These are phyloP conservation scores for Gynandropsis gynandra DNA, from an alignment of 345 rosid species.

Conservation along the genomic window DNA sequence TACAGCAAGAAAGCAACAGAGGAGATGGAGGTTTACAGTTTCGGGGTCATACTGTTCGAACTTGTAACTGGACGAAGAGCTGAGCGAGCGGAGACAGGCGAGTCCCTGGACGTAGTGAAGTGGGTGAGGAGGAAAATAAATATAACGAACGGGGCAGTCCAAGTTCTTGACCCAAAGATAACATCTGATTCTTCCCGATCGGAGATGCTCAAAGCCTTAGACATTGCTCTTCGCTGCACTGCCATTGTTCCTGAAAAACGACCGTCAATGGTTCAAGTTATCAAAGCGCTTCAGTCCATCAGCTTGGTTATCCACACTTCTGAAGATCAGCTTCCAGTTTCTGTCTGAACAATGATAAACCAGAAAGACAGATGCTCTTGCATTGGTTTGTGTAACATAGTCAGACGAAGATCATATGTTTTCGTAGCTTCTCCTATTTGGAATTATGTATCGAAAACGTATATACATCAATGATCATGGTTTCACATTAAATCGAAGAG, in stretches of 20 bases:
- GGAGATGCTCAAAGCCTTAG: slow-evolving; percentile 67
- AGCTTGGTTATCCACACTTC: slow-evolving; percentile 17
- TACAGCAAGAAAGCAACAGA: slow-evolving; percentile 76
- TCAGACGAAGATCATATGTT: no score
- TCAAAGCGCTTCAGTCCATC: slow-evolving; percentile 50
- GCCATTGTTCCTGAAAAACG: slow-evolving; percentile 74
- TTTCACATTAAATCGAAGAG: no score
- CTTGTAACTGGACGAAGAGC: slow-evolving; percentile 74
- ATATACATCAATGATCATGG: no score
- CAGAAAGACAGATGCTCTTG: slow-evolving; percentile 1
- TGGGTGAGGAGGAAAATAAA: slow-evolving; percentile 89
- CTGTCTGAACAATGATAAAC: slow-evolving; percentile 12
- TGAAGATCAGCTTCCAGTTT: slow-evolving; percentile 15
- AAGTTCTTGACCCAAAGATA: slow-evolving; percentile 68
- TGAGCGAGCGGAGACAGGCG: slow-evolving; percentile 52
- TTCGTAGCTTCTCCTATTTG: no score
- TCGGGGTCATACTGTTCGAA: slow-evolving; percentile 77
- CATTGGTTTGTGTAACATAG: no score
- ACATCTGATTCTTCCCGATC: slow-evolving; percentile 31
- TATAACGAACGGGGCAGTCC: slow-evolving; percentile 56
- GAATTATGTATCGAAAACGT: no score
- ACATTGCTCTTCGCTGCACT: slow-evolving; percentile 66
- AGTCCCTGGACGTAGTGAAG: slow-evolving; percentile 61
- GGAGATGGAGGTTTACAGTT: slow-evolving; percentile 84
- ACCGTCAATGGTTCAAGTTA: slow-evolving; percentile 64